Evolutionary conservation across 257 asterid species (phyloP).

Genomic region (Plantago elongata): DNA sequence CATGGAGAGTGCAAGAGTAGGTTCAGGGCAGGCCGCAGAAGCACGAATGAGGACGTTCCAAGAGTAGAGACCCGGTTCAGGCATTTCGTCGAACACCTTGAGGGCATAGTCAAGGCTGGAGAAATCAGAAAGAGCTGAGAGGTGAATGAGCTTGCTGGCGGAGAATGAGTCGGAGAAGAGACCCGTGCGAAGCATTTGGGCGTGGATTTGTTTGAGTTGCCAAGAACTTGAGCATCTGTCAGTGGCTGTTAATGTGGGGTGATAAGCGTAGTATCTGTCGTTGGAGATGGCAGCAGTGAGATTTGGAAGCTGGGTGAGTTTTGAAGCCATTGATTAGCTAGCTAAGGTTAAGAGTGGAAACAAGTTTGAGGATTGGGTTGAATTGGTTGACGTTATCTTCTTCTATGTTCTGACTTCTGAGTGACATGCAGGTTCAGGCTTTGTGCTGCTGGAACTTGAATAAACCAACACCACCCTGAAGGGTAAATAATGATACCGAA

Average conservation of each 20-base stretch:
- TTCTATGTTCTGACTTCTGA: no score
- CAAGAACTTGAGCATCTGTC: slow-evolving; percentile 40
- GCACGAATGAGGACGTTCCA: slow-evolving; percentile 75
- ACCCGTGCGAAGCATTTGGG: slow-evolving; percentile 66
- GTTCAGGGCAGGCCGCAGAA: slow-evolving; percentile 42
- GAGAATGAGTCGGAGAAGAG: slow-evolving; percentile 61
- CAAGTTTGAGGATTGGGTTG: background rate
- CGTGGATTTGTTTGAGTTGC: slow-evolving; percentile 72
- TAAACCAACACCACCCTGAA: no score
- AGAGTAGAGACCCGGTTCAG: slow-evolving; percentile 64
- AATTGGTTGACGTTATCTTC: no score
- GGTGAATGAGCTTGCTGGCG: slow-evolving; percentile 67
- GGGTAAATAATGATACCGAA: no score
- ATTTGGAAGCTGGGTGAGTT: slow-evolving; percentile 18
- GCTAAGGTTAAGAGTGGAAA: background rate
- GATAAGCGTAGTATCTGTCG: slow-evolving; percentile 52
- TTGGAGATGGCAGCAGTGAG: slow-evolving; percentile 8
- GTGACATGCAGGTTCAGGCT: no score
- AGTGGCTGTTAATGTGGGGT: slow-evolving; percentile 38
- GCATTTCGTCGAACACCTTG: slow-evolving; percentile 67
- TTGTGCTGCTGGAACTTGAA: no score
- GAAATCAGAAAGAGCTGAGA: slow-evolving; percentile 38
- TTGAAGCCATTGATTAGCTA: slow-evolving; percentile 34
- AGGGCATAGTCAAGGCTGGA: slow-evolving; percentile 64
- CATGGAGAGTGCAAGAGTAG: slow-evolving; percentile 31